A percentile compares a stretch with the other conserved stretches of the same genome.
Conservation (phyloP, 768 basidiomycete genomes). For the Kwoniella shandongensis region DNA sequence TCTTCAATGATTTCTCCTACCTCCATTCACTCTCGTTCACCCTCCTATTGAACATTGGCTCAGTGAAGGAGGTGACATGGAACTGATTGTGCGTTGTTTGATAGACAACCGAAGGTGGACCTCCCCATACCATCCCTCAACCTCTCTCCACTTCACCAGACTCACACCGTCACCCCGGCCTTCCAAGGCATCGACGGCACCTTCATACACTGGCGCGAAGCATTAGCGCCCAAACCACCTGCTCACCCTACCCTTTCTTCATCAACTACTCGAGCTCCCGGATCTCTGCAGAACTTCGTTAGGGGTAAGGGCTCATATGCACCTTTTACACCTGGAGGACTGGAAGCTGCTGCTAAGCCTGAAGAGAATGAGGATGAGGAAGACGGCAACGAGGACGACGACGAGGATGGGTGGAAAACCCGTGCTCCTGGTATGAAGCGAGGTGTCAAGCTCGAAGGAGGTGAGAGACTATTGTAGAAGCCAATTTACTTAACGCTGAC, state of each 20-base stretch:
- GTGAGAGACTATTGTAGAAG: conserved; percentile 15
- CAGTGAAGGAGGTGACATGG: too few species aligned
- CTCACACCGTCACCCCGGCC: conserved; percentile 47
- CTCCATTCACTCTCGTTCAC: too few species aligned
- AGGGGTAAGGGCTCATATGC: conserved; percentile 89
- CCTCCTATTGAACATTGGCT: too few species aligned
- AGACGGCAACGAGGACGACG: conserved; percentile 49
- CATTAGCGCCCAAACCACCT: conserved; percentile 41
- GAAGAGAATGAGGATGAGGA: conserved; percentile 40
- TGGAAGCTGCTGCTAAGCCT: conserved; percentile 62
- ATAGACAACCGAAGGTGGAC: conserved; percentile 59
- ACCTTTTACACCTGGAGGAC: conserved; percentile 91
- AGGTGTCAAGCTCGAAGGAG: conserved; percentile 65
- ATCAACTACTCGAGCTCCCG: conserved; percentile 84
- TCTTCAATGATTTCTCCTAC: neutral
- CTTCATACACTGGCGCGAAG: conserved; percentile 63
- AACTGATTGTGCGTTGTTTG: too few species aligned
- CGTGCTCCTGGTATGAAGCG: conserved; percentile 80
- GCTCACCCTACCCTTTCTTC: conserved; percentile 67
- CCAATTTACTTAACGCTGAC: too few species aligned
- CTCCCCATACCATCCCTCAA: conserved; percentile 61
- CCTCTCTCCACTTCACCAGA: conserved; percentile 39
- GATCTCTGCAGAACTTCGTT: conserved; percentile 75
- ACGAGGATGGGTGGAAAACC: conserved; percentile 58
- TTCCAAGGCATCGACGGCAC: conserved; percentile 42